Percentiles rank a stretch among this genome's conserved stretches.
These are phyloP conservation scores for Myxozyma melibiosi DNA, from an alignment of 805 yeast species.

Conservation along the genomic window DNA sequence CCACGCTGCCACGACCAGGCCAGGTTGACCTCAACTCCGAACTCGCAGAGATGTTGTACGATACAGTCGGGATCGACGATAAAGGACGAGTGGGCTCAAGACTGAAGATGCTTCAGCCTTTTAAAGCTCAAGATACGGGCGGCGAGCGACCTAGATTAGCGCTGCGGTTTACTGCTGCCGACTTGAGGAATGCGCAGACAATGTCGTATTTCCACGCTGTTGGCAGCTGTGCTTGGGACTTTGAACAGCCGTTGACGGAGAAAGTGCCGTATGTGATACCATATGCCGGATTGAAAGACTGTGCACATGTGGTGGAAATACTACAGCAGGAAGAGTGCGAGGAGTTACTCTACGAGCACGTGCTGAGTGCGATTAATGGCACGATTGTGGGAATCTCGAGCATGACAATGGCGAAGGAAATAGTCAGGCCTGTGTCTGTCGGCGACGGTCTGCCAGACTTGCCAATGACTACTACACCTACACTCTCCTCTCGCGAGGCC, in stretches of 20 bases:
- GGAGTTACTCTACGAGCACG: constrained; percentile 36
- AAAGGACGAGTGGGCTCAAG: constrained; percentile 36
- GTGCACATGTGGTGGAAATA: constrained; percentile 38
- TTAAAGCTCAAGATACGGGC: background rate
- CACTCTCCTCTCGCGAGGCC: background rate
- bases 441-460: background rate
- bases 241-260: constrained; percentile 40
- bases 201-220: constrained; percentile 39
- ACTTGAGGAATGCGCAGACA: constrained; percentile 35
- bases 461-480: constrained; percentile 3
- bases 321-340: constrained; percentile 26
- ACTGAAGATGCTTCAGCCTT: constrained; percentile 2
- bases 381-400: constrained; percentile 40
- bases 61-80: constrained; percentile 41
- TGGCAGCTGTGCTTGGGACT: constrained; percentile 19
- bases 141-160: background rate
- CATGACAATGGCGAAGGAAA: constrained; percentile 2
- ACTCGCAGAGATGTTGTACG: constrained; percentile 24
- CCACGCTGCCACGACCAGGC: constrained; percentile 30
- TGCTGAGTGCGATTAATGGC: constrained; percentile 39
- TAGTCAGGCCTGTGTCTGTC: background rate
- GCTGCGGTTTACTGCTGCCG: constrained; percentile 27
- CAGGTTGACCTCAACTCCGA: constrained; percentile 38
- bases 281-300: constrained; percentile 11
- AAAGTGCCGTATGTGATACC: constrained; percentile 40